Evolutionary conservation across 2,329 filamentous ascomycete species (phyloP).

Genomic region (Ophiostoma sp.): DNA sequence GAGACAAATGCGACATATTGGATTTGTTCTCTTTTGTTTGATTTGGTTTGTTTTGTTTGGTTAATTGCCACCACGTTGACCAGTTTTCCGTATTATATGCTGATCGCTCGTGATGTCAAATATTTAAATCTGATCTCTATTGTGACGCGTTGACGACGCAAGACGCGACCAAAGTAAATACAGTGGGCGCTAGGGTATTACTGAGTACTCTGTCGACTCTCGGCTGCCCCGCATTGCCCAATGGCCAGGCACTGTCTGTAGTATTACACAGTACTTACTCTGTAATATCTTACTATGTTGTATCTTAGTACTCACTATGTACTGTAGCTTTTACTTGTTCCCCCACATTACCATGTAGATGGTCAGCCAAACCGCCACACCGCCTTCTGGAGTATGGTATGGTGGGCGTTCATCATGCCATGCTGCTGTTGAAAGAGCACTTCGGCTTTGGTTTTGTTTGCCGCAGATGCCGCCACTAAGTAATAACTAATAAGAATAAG

Average conservation of each 20-base stretch:
- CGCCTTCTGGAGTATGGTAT: slow-evolving; percentile 7
- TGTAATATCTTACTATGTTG: too few species aligned
- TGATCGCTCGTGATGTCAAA: background rate
- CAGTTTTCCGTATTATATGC: background rate
- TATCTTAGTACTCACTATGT: too few species aligned
- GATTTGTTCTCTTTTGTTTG: background rate
- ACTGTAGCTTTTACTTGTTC: background rate
- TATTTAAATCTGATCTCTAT: background rate
- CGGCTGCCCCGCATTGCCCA: slow-evolving; percentile 22
- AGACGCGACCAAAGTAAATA: slow-evolving; percentile 8
- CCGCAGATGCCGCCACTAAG: background rate
- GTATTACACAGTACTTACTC: too few species aligned
- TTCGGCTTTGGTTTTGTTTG: background rate
- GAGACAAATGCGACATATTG: slow-evolving; percentile 62
- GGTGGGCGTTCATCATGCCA: background rate
- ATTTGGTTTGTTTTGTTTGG: background rate
- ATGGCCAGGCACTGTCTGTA: slow-evolving; percentile 1
- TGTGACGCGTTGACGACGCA: background rate
- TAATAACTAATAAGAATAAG: background rate
- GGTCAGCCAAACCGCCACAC: slow-evolving; percentile 5
- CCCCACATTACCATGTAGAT: slow-evolving; percentile 1
- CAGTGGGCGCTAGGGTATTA: background rate
- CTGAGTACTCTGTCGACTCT: background rate
- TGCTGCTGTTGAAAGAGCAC: background rate
- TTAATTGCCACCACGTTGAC: background rate